These are phyloP conservation scores for Umbilicaria muhlenbergii DNA, from an alignment of 495 filamentous ascomycete genomes.

Conservation along the genomic window DNA sequence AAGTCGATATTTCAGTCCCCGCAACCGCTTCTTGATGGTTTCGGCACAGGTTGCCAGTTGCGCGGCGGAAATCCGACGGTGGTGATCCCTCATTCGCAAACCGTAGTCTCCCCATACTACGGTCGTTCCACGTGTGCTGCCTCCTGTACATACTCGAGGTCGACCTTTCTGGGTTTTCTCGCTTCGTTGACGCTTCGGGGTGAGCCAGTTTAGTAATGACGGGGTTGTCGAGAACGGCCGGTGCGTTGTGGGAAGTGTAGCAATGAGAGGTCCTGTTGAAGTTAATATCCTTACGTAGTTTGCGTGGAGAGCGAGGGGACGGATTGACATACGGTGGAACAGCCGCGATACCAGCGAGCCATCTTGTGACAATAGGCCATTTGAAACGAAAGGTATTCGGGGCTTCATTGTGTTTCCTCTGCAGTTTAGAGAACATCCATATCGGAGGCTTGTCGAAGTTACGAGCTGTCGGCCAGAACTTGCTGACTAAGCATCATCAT, in stretches of 20 bases:
- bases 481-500: too few species aligned
- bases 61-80: conserved; percentile 73
- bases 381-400: too few species aligned
- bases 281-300: too few species aligned
- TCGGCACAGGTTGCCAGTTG: conserved; percentile 84
- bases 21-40: conserved; percentile 70
- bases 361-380: background rate
- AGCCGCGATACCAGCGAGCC: background rate
- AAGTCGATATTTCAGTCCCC: conserved; percentile 83
- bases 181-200: conserved; percentile 50
- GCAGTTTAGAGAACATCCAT: too few species aligned
- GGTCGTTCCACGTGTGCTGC: conserved; percentile 80
- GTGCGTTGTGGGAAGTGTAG: background rate
- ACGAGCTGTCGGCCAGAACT: too few species aligned
- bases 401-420: too few species aligned
- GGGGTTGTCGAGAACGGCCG: conserved; percentile 65
- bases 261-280: too few species aligned
- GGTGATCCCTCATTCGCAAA: conserved; percentile 82
- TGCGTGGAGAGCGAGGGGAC: background rate
- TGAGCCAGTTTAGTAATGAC: conserved; percentile 54
- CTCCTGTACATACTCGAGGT: conserved; percentile 75
- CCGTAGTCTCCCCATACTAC: conserved; percentile 96
- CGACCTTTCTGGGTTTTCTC: conserved; percentile 85
- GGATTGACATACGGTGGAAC: background rate
- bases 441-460: too few species aligned